Conservation (phyloP, 73 alveolate genomes). For the Breviolum minutum region DNA sequence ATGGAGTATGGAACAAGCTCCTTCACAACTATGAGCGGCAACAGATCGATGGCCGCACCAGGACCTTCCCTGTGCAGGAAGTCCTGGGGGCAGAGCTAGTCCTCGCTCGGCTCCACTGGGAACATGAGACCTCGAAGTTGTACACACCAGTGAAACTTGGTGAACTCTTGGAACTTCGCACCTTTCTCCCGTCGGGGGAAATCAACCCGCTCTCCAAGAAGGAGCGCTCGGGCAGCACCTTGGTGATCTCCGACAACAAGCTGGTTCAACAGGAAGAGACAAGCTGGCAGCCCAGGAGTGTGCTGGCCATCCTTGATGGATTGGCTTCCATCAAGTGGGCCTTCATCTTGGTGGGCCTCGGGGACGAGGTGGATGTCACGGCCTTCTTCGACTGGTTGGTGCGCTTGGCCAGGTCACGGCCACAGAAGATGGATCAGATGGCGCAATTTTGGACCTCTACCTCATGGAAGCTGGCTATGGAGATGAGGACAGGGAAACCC, state of each 20-base stretch:
- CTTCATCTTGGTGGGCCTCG: neutral
- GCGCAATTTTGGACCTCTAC: neutral
- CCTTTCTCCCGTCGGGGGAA: neutral
- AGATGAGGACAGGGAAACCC: neutral
- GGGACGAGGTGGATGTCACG: neutral
- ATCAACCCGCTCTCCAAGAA: neutral
- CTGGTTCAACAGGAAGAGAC: neutral
- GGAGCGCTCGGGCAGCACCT: neutral
- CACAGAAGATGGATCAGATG: conserved; percentile 3
- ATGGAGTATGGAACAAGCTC: neutral
- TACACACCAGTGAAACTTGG: neutral
- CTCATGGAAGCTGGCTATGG: neutral
- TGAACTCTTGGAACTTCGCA: neutral
- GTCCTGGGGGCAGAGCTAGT: neutral
- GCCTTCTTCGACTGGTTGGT: neutral
- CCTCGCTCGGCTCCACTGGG: neutral
- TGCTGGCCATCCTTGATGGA: neutral
- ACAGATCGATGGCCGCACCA: neutral
- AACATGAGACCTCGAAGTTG: neutral
- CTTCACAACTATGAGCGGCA: neutral
- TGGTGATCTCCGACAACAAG: neutral
- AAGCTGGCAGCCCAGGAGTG: neutral
- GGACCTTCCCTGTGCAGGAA: neutral
- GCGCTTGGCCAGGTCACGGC: neutral
- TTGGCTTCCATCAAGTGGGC: neutral